Base-by-base conservation (phyloP, 2,329 filamentous ascomycete species). In the Hypoxylon rubiginosum region DNA sequence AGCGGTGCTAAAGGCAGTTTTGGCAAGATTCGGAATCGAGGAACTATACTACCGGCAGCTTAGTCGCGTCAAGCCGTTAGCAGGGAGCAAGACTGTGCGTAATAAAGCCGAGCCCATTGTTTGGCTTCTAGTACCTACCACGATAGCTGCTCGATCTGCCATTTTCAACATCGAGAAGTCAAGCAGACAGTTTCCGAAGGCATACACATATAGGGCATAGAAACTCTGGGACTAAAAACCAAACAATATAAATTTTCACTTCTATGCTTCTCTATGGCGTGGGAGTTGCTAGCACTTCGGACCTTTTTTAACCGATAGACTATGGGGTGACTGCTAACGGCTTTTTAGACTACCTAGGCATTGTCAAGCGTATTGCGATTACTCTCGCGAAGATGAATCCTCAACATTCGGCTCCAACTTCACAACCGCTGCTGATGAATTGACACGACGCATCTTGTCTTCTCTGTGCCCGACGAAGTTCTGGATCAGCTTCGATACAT, bases 121-220 rank as follows among this genome's bases (percentile, higher is more conserved):
- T 39, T 79, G 82, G 73, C 85, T 90, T 55, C 86, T 80, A 0
- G 52, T 74, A 0, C 66, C 85, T 2, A 88, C 85, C 0, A 91
- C 82, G 3, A 91, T 80, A 39, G 89, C 73, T 0, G 87, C 84
- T 60, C 83, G 63, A 67, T 90, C 75, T 0, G 88, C 88, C 34
- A 76, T 69, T 2, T 66, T 67, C 11, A 91, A 68, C 88, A 91
- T 91, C 0, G 78, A 74, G 17, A 91, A 41, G 68, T 91, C 89
- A 6, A 89, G 64, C 0, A 80, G 80, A 67, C 88, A 87, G 69
- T 90, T 87, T n/a, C 88, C 88, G 68, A 91, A 87, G 0, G 86
- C 88, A 73, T 79, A 83, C 17, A 89, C 83, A 41, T 81, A 74
- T 28, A 81, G 48, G 0, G 75, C 3, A 43, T 82, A 67, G 0